These are phyloP conservation scores for Porphyrellus cyaneotinctus DNA, from an alignment of 768 basidiomycete genomes.

Conservation along the genomic window DNA sequence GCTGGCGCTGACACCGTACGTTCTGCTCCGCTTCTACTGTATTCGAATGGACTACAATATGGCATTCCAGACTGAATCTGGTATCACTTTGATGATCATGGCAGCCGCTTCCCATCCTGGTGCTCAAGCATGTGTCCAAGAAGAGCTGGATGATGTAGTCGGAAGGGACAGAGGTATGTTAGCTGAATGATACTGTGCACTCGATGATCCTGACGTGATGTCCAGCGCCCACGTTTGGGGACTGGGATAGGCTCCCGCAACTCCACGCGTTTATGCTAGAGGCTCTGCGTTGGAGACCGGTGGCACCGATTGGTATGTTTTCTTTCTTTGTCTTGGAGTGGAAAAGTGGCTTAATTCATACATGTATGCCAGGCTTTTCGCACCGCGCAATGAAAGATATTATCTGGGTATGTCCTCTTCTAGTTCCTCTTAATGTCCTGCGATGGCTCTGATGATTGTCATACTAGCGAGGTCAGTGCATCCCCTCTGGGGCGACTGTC, in stretches of 20 bases:
- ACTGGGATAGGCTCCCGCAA: slow-evolving; percentile 30
- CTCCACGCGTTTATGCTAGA: slow-evolving; percentile 35
- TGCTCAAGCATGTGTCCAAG: slow-evolving; percentile 44
- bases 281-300: slow-evolving; percentile 33
- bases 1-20: slow-evolving; percentile 52
- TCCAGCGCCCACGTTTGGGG: slow-evolving; percentile 34
- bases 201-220: neutral
- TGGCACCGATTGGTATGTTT: slow-evolving; percentile 26
- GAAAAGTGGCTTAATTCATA: neutral
- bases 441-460: no score
- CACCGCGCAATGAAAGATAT: slow-evolving; percentile 62
- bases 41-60: neutral
- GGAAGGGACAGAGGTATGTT: slow-evolving; percentile 31
- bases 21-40: neutral
- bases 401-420: slow-evolving; percentile 41
- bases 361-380: slow-evolving; percentile 39
- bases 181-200: neutral
- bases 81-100: slow-evolving; percentile 46
- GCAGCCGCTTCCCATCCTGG: slow-evolving; percentile 47
- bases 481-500: slow-evolving; percentile 13
- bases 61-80: slow-evolving; percentile 40
- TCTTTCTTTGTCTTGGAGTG: neutral
- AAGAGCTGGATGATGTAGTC: slow-evolving; percentile 48
- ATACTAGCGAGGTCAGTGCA: slow-evolving; percentile 6
- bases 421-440: neutral